Evolutionary conservation across 2,329 filamentous ascomycete species (phyloP).

Genomic region (Lasiodiplodia gonubiensis): DNA sequence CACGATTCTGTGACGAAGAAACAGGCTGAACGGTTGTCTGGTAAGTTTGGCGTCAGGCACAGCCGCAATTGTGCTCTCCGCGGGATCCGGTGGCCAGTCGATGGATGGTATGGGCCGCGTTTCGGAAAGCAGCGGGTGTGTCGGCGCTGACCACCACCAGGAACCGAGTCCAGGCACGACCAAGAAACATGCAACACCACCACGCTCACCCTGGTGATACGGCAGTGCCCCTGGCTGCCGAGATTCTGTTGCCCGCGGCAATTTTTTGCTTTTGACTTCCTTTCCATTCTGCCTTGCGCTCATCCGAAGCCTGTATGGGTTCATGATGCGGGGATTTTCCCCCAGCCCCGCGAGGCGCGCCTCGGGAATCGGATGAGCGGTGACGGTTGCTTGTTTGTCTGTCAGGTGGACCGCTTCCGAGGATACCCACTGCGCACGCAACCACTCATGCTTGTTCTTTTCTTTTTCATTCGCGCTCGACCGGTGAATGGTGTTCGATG

Average conservation of each 20-base stretch:
- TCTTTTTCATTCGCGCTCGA: not conserved
- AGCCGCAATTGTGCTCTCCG: constrained; percentile 12
- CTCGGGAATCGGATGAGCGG: constrained; percentile 14
- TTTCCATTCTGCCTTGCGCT: not conserved
- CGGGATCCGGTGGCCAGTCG: not conserved
- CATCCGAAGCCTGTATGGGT: not conserved
- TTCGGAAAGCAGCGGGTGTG: constrained; percentile 16
- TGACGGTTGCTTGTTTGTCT: constrained; percentile 8
- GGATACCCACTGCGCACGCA: not conserved
- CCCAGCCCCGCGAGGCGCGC: constrained; percentile 15
- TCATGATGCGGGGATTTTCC: not conserved
- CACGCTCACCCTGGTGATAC: constrained; percentile 1
- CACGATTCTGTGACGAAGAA: not conserved
- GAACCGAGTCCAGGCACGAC: not conserved
- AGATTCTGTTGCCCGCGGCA: not conserved
- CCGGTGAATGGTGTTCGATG: constrained; percentile 13
- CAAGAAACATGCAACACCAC: constrained; percentile 21
- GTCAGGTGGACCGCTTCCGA: constrained; percentile 9
- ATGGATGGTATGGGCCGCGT: not conserved
- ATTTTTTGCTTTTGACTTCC: not conserved
- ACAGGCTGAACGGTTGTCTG: not conserved
- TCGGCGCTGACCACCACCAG: not conserved
- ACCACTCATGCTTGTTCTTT: not conserved
- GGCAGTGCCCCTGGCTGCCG: not conserved
- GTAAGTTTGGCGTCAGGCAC: constrained; percentile 1